Evolutionary conservation across 352 stramenopile genomes (phyloP).

Genomic region (Blastocystis sp.): DNA sequence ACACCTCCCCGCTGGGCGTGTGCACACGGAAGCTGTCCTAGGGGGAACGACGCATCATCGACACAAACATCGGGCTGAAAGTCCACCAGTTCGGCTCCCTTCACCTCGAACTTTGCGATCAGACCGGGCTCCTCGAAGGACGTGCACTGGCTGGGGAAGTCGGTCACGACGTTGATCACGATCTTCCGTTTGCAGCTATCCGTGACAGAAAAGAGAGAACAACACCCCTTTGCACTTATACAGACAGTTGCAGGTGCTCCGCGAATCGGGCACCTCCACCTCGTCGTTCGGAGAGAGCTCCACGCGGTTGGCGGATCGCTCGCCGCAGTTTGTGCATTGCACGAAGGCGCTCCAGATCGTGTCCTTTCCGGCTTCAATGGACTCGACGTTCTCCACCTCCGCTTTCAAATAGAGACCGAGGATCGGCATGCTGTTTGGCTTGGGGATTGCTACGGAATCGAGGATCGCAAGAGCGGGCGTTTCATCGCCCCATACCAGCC

Average conservation of each 20-base stretch:
- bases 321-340: slow-evolving; percentile 28
- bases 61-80: slow-evolving; percentile 32
- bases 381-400: slow-evolving; percentile 61
- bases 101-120: slow-evolving; percentile 50
- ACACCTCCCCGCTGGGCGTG: background rate
- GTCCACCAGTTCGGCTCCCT: slow-evolving; percentile 15
- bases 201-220: background rate
- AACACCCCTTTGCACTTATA: slow-evolving; percentile 59
- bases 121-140: slow-evolving; percentile 18
- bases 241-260: slow-evolving; percentile 52
- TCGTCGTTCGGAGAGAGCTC: slow-evolving; percentile 26
- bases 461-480: background rate
- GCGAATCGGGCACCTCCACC: slow-evolving; percentile 34
- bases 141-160: slow-evolving; percentile 23
- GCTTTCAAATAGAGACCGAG: slow-evolving; percentile 36
- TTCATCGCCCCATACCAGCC: background rate
- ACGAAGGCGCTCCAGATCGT: slow-evolving; percentile 60
- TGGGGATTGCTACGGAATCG: background rate
- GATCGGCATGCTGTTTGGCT: background rate
- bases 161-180: slow-evolving; percentile 21
- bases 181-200: slow-evolving; percentile 44
- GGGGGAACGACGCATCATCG: background rate
- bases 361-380: slow-evolving; percentile 12
- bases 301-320: slow-evolving; percentile 11
- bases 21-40: slow-evolving; percentile 60